Evolutionary conservation across 1,139 yeast genomes (phyloP), one percentile per base, ranked within the genome.

Genomic region (Debaryomyces subglobosus): DNA sequence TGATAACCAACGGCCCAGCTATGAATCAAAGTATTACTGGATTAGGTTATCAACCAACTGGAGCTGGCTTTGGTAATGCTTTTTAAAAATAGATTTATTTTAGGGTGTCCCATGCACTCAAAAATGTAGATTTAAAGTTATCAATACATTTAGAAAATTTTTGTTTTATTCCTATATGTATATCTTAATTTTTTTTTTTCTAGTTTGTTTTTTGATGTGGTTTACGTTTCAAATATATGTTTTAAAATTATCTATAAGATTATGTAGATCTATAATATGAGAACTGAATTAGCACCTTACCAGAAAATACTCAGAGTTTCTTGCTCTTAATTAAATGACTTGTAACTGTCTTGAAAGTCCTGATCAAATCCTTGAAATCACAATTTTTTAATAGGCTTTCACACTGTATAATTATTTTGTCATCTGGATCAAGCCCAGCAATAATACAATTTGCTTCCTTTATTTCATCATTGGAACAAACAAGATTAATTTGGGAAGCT

Each of bases 51-150:
- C 86, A 83, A 65, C 75, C 86, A 49, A 84, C 89, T 40, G 89
- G 88, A 48, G 72, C 82, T 60, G 87, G 87, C 5, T 84, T 84
- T 66, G 88, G 88, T 58, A 84, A 84, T 56, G 77, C 75, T 9
- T 75, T 72, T 57, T 74, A 67, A 53, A 48, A n/a, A 32, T 33
- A 39, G 41, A 35, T 24, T 45, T 33, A 29, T 35, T 35, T 43
- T 24, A 34, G 35, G 21, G 18, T n/a, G 23, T 21, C 16, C 16
- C 29, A 10, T 46, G 25, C 29, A 34, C 8, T 32, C 40, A 13
- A 27, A 30, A 23, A 43, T 29, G 38, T 43, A 27, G 47, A 30
- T 29, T 39, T 10, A 29, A 18, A 27, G 43, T 15, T 29, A 39
- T 18, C 18, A 4, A 5, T 12, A 27, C 34, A 7, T 43, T 12